Conservation (phyloP, 371 early-diverging fungal species). For the Umbelopsis sp. region DNA sequence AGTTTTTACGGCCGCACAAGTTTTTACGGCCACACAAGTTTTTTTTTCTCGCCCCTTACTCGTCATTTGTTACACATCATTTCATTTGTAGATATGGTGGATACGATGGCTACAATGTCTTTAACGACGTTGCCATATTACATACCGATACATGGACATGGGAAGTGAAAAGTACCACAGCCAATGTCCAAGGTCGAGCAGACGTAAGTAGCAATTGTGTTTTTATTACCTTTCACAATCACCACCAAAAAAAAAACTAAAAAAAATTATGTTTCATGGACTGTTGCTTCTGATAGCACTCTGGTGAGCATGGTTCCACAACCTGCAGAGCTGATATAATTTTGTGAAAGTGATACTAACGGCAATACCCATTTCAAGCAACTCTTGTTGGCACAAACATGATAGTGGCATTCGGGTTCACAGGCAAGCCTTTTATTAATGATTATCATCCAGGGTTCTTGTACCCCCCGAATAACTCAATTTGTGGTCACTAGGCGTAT, state of each 20-base stretch:
- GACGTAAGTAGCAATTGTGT: constrained; percentile 41
- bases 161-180: constrained; percentile 51
- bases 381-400: constrained; percentile 46
- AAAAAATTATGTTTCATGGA: background rate
- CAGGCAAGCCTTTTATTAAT: constrained; percentile 27
- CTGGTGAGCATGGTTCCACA: constrained; percentile 34
- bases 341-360: background rate
- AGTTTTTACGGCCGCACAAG: background rate
- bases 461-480: background rate
- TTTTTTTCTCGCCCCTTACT: background rate
- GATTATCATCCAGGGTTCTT: background rate
- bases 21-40: too few species aligned
- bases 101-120: constrained; percentile 53
- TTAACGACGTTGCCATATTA: constrained; percentile 47
- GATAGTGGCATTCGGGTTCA: constrained; percentile 54
- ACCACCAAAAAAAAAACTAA: too few species aligned
- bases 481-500: constrained; percentile 28
- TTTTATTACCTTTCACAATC: background rate
- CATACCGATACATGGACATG: constrained; percentile 50
- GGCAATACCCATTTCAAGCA: constrained; percentile 24
- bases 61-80: background rate
- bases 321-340: background rate
- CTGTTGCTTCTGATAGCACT: constrained; percentile 41
- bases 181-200: constrained; percentile 50
- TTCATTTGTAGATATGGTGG: constrained; percentile 42